A percentile compares a stretch with the other conserved stretches of the same genome.
phyloP scores from a whole-genome alignment of 805 yeast genomes.

The Ogataea methanolica region DNA sequence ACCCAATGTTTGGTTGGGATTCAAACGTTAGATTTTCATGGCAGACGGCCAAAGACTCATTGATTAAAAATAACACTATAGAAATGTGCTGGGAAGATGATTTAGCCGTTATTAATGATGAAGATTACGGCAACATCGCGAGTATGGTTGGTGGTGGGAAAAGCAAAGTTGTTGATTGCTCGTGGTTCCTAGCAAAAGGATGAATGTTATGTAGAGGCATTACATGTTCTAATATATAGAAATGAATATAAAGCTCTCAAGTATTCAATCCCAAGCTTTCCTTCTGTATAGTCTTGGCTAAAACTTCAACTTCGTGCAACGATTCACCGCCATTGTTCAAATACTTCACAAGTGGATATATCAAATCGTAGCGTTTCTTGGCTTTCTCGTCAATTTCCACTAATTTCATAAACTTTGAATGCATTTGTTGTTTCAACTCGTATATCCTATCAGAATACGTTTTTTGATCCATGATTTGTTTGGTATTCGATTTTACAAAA shows the following conservation, averaged over 20 bases:
- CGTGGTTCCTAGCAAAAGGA: constrained; percentile 14
- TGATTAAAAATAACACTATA: constrained; percentile 48
- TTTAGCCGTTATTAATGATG: constrained; percentile 29
- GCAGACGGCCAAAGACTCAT: constrained; percentile 83
- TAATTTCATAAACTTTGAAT: constrained; percentile 13
- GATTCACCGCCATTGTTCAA: constrained; percentile 4
- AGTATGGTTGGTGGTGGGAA: constrained; percentile 8
- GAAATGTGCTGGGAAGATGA: constrained; percentile 61
- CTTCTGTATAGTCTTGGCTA: constrained; percentile 1
- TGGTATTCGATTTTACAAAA: constrained; percentile 6
- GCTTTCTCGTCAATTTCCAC: constrained; percentile 16
- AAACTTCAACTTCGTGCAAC: constrained; percentile 5
- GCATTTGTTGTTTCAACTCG: constrained; percentile 12
- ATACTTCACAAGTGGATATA: constrained; percentile 9
- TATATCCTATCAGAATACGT: constrained; percentile 9
- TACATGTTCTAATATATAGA: neutral
- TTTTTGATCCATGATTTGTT: constrained; percentile 13
- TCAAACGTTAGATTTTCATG: constrained; percentile 76
- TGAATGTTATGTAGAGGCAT: neutral
- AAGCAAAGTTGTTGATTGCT: constrained; percentile 8
- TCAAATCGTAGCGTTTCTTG: constrained; percentile 10
- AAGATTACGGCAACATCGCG: constrained; percentile 21
- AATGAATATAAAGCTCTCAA: neutral
- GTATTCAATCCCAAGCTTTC: neutral
- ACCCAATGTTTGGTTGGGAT: constrained; percentile 84